Evolutionary conservation across 495 filamentous ascomycete genomes (phyloP).

Genomic region (Tuber microsphaerosporum): DNA sequence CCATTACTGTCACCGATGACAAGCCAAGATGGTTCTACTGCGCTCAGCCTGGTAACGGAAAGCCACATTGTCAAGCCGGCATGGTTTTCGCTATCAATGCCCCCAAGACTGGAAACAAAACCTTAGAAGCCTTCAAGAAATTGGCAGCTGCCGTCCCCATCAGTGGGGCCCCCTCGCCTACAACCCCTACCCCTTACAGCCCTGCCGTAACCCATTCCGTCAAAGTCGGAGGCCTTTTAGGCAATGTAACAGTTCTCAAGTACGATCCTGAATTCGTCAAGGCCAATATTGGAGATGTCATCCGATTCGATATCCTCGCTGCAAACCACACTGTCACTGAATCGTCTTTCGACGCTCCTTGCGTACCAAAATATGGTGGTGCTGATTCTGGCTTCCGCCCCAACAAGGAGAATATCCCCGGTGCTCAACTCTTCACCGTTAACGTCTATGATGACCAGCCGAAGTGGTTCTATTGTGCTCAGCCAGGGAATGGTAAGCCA

Average conservation of each 20-base stretch:
- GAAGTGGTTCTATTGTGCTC: slow-evolving; percentile 55
- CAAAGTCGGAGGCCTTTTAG: slow-evolving; percentile 53
- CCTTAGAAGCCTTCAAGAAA: slow-evolving; percentile 21
- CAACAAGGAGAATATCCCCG: slow-evolving; percentile 40
- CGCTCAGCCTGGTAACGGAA: slow-evolving; percentile 43
- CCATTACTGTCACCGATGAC: slow-evolving; percentile 46
- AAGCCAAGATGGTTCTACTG: slow-evolving; percentile 57
- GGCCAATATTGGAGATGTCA: slow-evolving; percentile 56
- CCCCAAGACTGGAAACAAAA: slow-evolving; percentile 10
- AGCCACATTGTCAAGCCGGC: slow-evolving; percentile 45
- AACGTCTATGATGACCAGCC: slow-evolving; percentile 49
- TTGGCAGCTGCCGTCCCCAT: slow-evolving; percentile 6
- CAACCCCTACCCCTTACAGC: no score
- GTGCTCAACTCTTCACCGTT: slow-evolving; percentile 44
- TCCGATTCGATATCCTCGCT: slow-evolving; percentile 60
- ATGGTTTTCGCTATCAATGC: slow-evolving; percentile 30
- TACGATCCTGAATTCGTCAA: slow-evolving; percentile 52
- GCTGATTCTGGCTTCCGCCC: slow-evolving; percentile 49
- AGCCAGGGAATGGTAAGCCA: slow-evolving; percentile 29
- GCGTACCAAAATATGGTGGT: slow-evolving; percentile 50
- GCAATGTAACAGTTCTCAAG: slow-evolving; percentile 43
- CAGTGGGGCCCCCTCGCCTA: background rate
- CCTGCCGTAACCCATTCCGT: slow-evolving; percentile 35
- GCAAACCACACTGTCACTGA: slow-evolving; percentile 65
- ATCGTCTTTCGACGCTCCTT: slow-evolving; percentile 59